A percentile compares a stretch with the other conserved stretches of the same genome.
Conservation (phyloP, 768 basidiomycete species). For the Pulveroboletus ravenelii region DNA sequence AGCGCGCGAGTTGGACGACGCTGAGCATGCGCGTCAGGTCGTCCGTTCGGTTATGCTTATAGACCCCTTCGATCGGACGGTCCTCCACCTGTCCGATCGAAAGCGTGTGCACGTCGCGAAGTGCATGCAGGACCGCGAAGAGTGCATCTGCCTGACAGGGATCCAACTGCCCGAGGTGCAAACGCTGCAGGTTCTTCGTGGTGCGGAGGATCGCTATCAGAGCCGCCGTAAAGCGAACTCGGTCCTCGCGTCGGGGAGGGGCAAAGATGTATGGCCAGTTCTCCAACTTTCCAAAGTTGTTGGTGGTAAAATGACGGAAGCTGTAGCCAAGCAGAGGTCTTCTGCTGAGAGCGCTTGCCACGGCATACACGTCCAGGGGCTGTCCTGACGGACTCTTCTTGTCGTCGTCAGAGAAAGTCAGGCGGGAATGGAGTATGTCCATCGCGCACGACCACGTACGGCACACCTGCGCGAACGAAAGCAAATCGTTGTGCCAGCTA, state of each 20-base stretch:
- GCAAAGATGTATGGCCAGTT: conserved; percentile 1
- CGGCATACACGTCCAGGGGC: conserved; percentile 10
- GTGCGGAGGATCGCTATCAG: conserved; percentile 16
- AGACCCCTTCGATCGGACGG: background rate
- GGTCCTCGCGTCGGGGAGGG: background rate
- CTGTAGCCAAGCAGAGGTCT: conserved; percentile 9
- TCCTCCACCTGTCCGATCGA: conserved; percentile 11
- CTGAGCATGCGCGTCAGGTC: conserved; percentile 3
- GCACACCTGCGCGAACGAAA: conserved; percentile 25
- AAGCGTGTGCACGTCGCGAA: conserved; percentile 8
- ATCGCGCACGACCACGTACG: conserved; percentile 24
- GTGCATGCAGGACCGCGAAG: conserved; percentile 4
- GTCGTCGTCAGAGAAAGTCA: conserved; percentile 17
- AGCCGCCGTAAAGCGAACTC: conserved; percentile 12
- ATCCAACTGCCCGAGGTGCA: conserved; percentile 16
- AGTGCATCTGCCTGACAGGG: conserved; percentile 9
- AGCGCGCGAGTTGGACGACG: conserved; percentile 16
- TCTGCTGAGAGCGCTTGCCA: conserved; percentile 16
- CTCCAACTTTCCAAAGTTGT: conserved; percentile 7
- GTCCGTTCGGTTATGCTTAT: background rate
- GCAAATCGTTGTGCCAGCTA: conserved; percentile 20
- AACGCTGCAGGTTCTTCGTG: conserved; percentile 11
- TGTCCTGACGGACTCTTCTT: background rate
- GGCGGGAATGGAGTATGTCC: conserved; percentile 11
- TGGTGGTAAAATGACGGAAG: conserved; percentile 17